phyloP scores from a whole-genome alignment of 345 rosid species.

The Cardamine chenopodiifolia region DNA sequence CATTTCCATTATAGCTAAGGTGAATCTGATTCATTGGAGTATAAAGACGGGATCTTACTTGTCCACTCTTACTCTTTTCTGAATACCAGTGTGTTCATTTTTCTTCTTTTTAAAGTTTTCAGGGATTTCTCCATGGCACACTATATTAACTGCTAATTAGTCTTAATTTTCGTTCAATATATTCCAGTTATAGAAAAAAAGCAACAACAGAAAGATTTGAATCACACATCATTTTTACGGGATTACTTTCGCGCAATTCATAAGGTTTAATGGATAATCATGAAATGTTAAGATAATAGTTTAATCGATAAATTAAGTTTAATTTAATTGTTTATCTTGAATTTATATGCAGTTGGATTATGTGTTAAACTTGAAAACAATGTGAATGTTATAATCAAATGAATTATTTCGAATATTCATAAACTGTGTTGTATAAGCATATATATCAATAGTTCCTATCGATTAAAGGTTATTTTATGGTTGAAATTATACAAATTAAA shows the following conservation, averaged over 20 bases:
- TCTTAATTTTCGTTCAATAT: neutral
- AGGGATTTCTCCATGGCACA: neutral
- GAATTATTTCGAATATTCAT: neutral
- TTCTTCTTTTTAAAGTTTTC: neutral
- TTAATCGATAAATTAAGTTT: neutral
- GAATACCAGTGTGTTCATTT: neutral
- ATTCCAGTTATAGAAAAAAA: neutral
- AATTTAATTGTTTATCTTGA: neutral
- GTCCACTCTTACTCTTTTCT: neutral
- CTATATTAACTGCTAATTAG: neutral
- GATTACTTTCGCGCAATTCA: neutral
- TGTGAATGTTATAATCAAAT: neutral
- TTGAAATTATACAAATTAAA: neutral
- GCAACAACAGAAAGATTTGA: neutral
- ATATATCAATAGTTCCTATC: neutral
- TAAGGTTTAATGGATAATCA: neutral
- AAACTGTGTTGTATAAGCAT: neutral
- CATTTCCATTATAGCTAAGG: constrained; percentile 16
- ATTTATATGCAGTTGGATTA: neutral
- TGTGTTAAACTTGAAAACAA: neutral
- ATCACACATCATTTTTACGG: neutral
- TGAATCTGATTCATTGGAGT: constrained; percentile 29
- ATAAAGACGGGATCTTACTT: constrained; percentile 12
- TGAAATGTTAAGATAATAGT: neutral
- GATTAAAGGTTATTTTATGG: too few species aligned